Evolutionary conservation across 352 stramenopile species (phyloP).

Genomic region (Pythium biforme): DNA sequence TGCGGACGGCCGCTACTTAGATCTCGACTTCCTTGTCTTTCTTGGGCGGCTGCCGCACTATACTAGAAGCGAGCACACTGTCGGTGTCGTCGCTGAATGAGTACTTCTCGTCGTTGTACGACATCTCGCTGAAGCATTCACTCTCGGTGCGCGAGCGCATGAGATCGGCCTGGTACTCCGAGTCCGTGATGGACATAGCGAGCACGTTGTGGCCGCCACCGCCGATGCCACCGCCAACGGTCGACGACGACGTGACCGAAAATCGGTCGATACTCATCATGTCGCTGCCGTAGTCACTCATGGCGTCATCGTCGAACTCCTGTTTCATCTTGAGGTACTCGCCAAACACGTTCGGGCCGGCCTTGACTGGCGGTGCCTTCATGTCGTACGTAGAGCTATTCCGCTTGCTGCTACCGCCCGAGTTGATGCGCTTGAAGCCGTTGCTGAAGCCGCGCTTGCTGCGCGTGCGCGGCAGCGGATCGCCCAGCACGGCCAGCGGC

Average conservation of each 20-base stretch:
- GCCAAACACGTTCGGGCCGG: slow-evolving; percentile 58
- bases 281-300: slow-evolving; percentile 62
- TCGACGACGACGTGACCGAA: slow-evolving; percentile 49
- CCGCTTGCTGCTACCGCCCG: slow-evolving; percentile 19
- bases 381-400: slow-evolving; percentile 35
- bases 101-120: slow-evolving; percentile 83
- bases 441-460: slow-evolving; percentile 29
- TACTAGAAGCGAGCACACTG: slow-evolving; percentile 31
- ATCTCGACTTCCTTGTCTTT: slow-evolving; percentile 66
- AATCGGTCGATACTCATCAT: slow-evolving; percentile 49
- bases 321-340: slow-evolving; percentile 81
- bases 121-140: slow-evolving; percentile 78
- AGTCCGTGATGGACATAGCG: slow-evolving; percentile 63
- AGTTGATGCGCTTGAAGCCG: slow-evolving; percentile 50
- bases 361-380: slow-evolving; percentile 40
- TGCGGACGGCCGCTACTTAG: slow-evolving; percentile 25
- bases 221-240: slow-evolving; percentile 22
- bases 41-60: slow-evolving; percentile 18
- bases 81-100: slow-evolving; percentile 60
- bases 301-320: slow-evolving; percentile 48
- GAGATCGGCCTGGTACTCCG: slow-evolving; percentile 59
- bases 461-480: slow-evolving; percentile 17
- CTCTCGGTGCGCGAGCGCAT: slow-evolving; percentile 46
- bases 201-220: slow-evolving; percentile 25
- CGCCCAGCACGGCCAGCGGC: slow-evolving; percentile 46